A percentile compares a stretch with the other conserved stretches of the same genome.
phyloP scores from a whole-genome alignment of 176 grass and related monocot genomes.

The Pontederia paniculata region DNA sequence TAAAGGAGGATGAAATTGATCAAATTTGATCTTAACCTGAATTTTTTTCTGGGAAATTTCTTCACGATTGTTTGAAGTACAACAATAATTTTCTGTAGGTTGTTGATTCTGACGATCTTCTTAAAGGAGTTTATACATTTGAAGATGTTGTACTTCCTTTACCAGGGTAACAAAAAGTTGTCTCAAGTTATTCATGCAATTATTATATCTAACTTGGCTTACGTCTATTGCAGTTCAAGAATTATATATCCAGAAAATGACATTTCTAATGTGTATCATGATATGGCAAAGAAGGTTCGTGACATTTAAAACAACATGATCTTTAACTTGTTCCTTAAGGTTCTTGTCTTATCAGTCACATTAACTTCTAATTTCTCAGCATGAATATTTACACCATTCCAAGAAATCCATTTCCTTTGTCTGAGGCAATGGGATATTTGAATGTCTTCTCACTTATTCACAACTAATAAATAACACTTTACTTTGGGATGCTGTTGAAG shows the following conservation, averaged over 20 bases:
- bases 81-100: constrained; percentile 28
- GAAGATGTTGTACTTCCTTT: constrained; percentile 92
- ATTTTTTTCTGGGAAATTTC: background rate
- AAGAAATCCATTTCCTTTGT: too few species aligned
- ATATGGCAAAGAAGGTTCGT: constrained; percentile 76
- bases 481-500: too few species aligned
- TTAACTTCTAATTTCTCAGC: too few species aligned
- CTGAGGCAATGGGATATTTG: too few species aligned
- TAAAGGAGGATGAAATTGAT: too few species aligned
- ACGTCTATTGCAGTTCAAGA: constrained; percentile 51
- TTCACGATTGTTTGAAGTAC: constrained; percentile 6
- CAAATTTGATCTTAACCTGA: background rate
- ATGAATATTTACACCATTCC: too few species aligned
- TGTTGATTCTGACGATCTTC: constrained; percentile 68
- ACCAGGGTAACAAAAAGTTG: constrained; percentile 50
- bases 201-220: too few species aligned
- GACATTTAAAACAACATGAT: background rate
- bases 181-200: too few species aligned
- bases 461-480: too few species aligned
- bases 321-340: background rate
- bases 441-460: too few species aligned
- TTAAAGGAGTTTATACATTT: constrained; percentile 63
- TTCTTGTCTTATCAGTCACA: too few species aligned
- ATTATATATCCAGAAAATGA: constrained; percentile 75
- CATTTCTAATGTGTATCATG: constrained; percentile 73